Percentiles rank a stretch among this genome's conserved stretches.
Conservation (phyloP, 116 monocot genomes). For the Iris pallida region DNA sequence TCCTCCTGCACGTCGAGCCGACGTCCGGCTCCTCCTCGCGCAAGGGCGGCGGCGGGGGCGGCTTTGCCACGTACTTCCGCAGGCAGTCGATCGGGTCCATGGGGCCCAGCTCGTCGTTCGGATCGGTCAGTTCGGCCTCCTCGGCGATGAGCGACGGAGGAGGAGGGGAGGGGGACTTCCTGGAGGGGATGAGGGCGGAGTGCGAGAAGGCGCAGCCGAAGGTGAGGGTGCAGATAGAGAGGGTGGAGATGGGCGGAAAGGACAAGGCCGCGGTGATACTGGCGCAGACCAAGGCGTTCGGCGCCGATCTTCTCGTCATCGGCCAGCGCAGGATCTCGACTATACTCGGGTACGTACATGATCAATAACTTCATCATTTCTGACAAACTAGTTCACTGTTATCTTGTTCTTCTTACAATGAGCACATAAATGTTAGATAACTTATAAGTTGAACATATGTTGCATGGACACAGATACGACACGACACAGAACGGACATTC, state of each 20-base stretch:
- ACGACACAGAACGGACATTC: no score
- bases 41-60: background rate
- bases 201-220: constrained; percentile 54
- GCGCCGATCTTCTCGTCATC: constrained; percentile 55
- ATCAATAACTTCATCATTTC: no score
- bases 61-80: constrained; percentile 31
- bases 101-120: background rate
- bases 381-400: no score
- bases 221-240: constrained; percentile 51
- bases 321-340: constrained; percentile 36
- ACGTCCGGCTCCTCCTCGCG: background rate
- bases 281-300: constrained; percentile 29
- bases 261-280: constrained; percentile 63
- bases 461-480: no score
- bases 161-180: constrained; percentile 37
- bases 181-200: constrained; percentile 54
- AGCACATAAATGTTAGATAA: no score
- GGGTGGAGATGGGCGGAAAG: constrained; percentile 48
- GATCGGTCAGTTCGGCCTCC: background rate
- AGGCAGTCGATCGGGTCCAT: background rate
- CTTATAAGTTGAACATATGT: no score
- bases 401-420: no score
- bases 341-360: no score
- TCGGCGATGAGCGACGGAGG: background rate
- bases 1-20: constrained; percentile 64